Percentiles rank a stretch among this genome's conserved stretches.
These are phyloP conservation scores for Triticum monococcum DNA, from an alignment of 176 grass and related monocot species.

Conservation along the genomic window DNA sequence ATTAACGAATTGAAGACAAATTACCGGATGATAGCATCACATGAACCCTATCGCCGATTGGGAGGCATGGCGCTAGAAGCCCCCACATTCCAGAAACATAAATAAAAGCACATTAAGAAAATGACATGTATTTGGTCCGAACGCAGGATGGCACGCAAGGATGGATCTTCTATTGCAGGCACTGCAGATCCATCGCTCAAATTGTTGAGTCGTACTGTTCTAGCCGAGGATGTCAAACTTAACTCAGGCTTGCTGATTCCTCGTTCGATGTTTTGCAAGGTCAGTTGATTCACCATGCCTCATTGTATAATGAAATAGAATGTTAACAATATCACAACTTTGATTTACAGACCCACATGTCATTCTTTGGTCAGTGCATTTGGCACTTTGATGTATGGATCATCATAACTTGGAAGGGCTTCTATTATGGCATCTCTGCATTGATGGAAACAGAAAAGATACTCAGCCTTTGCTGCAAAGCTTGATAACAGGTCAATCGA, in stretches of 20 bases:
- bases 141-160: background rate
- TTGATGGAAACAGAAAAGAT: background rate
- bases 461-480: background rate
- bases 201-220: background rate
- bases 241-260: background rate
- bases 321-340: slow-evolving; percentile 6
- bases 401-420: slow-evolving; percentile 66
- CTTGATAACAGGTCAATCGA: background rate
- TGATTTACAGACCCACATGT: slow-evolving; percentile 21
- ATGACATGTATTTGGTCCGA: background rate
- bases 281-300: background rate
- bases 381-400: slow-evolving; percentile 89
- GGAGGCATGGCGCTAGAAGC: background rate
- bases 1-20: background rate
- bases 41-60: background rate
- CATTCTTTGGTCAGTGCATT: slow-evolving; percentile 81
- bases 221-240: background rate
- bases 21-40: background rate
- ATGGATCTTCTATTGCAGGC: background rate
- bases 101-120: background rate
- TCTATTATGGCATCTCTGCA: slow-evolving; percentile 67
- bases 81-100: background rate
- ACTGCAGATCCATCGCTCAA: background rate
- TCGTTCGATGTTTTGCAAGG: background rate
- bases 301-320: background rate